These are phyloP conservation scores for Cyclotella choctawhatcheeana DNA, from an alignment of 108 stramenopile genomes.

Conservation along the genomic window DNA sequence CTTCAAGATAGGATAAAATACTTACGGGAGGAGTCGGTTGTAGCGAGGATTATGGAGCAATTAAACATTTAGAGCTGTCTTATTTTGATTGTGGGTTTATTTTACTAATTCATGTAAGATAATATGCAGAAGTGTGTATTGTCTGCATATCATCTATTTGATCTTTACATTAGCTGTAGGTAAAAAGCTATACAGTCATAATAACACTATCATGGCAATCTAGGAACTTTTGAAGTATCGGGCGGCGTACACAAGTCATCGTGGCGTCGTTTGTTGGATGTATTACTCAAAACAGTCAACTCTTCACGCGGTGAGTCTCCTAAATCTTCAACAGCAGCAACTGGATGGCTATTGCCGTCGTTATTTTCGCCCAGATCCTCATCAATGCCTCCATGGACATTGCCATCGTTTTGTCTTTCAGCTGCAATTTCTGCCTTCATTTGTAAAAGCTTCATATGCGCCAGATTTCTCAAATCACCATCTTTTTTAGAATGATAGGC, in stretches of 20 bases:
- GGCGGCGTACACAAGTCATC: neutral
- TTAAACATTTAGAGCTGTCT: neutral
- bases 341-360: neutral
- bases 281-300: neutral
- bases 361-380: neutral
- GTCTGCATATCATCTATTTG: neutral
- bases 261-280: neutral
- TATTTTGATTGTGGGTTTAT: neutral
- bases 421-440: neutral
- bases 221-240: neutral
- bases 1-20: slow-evolving; percentile 1
- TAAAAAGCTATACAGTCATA: neutral
- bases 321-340: neutral
- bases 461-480: slow-evolving; percentile 7
- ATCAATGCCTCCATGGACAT: neutral
- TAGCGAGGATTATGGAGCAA: neutral
- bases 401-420: too few relatives aligned
- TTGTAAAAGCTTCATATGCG: neutral
- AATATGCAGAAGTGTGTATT: too few relatives aligned
- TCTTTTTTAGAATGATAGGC: neutral
- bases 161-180: neutral
- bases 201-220: neutral
- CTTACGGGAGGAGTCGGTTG: neutral
- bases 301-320: neutral
- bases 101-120: neutral